These are phyloP conservation scores for Boletus speciosus DNA, from an alignment of 768 basidiomycete species.

Conservation along the genomic window DNA sequence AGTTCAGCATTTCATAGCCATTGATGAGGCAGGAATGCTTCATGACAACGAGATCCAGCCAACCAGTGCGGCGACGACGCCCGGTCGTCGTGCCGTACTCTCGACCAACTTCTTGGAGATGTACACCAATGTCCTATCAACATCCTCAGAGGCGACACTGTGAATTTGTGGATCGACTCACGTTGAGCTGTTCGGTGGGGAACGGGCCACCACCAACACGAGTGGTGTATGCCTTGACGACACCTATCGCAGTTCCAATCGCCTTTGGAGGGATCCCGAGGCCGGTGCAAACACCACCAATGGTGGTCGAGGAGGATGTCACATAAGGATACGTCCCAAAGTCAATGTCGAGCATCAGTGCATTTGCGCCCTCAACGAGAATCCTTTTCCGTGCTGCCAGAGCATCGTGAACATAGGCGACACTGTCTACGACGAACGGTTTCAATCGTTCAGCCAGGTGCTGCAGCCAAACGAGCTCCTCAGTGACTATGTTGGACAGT, in stretches of 20 bases:
- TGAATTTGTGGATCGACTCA: conserved; percentile 34
- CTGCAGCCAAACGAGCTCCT: conserved; percentile 35
- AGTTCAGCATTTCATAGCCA: conserved; percentile 89
- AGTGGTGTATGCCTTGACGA: conserved; percentile 97
- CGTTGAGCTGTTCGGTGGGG: conserved; percentile 92
- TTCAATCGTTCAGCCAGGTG: conserved; percentile 76
- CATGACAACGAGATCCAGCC: conserved; percentile 96
- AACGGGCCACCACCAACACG: conserved; percentile 98
- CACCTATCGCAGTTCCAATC: conserved; percentile 86
- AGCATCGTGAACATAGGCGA: conserved; percentile 80
- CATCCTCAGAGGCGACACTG: neutral
- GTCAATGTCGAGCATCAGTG: conserved; percentile 97
- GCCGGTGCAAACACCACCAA: conserved; percentile 96
- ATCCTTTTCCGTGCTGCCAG: conserved; percentile 71
- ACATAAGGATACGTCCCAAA: conserved; percentile 98
- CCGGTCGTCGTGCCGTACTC: conserved; percentile 95
- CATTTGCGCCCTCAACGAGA: conserved; percentile 97
- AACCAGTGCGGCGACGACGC: conserved; percentile 88
- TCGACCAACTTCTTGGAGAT: conserved; percentile 89
- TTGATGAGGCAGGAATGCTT: conserved; percentile 92
- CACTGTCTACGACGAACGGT: conserved; percentile 88
- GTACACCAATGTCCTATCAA: conserved; percentile 69
- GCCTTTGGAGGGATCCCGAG: conserved; percentile 92
- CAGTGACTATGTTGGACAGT: neutral
- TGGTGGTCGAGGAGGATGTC: conserved; percentile 88